Evolutionary conservation across 192 early-diverging fungal species (phyloP), one percentile per base, ranked within the genome.

Genomic region (Lunasporangiospora selenospora): DNA sequence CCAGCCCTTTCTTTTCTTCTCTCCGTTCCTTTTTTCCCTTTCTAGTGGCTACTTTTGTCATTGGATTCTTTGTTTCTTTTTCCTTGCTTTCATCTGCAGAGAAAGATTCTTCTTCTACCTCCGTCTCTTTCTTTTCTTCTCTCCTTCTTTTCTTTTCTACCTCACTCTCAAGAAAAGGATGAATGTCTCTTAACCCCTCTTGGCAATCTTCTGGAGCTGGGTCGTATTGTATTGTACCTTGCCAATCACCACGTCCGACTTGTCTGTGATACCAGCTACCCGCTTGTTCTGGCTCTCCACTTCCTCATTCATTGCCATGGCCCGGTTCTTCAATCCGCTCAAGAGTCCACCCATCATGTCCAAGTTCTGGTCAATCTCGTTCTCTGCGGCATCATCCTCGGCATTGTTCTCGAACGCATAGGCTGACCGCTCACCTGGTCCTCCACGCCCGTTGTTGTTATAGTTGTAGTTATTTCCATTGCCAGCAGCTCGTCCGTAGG

Each of bases 311-410:
- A 85, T 87, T 45, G 84, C 77, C 19, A 82, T 44, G 24, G 89
- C 81, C 56, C 86, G 75, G 45, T 83, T 77, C 82, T 88, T 88
- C 43, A 90, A 75, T 24, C 80, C 61, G 10, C 65, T 76, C 23
- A 84, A 52, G 11, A 81, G 75, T 50, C 55, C 63, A 42, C 84
- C 75, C 40, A 90, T 76, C 49, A 81, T 46, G 51, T 89, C 81
- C 56, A 92, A 47, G 58, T 92, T 92, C 18, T 71, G 50, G 71
- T 92, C 82, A 57, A 92, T 82, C 55, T 90, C 88, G 31, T 87
- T 55, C 75, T 92, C 90, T 7, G 85, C 33, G 11, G 55, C 71
- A 53, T 88, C 78, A 67, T 92, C 90, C 59, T 90, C 89, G 13
- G 71, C 76, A 50, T 82, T 83, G 34, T 81, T 87, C 45, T 92